Evolutionary conservation across 169 alveolate species (phyloP), one percentile per base, ranked within the genome.

Genomic region (Babesia bovis): DNA sequence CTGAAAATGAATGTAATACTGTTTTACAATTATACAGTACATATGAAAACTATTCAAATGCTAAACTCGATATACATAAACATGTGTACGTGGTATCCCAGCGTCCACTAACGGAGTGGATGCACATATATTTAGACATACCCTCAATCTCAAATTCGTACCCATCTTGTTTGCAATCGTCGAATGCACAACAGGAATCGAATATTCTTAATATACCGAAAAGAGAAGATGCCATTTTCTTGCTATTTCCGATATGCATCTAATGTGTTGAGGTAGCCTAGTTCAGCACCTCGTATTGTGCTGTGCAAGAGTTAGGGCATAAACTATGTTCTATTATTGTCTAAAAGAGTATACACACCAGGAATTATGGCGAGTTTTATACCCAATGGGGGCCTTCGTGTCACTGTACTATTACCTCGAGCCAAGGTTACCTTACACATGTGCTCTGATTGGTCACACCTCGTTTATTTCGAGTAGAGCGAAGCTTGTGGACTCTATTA

Each of bases 111-210:
- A n/a, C n/a, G n/a, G n/a, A n/a, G n/a, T n/a, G n/a, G 45, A 38
- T 13, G 13, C 45, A 38, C 13, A 38, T 7, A 7, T 9, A 38
- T 38, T n/a, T 12, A 41, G 12, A 65, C 72, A 2, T 53, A 78
- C 86, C 86, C 13, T 78, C 86, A 19, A 78, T 19, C 25, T 78
- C 86, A 28, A 52, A 58, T 40, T 67, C 86, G 38, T 47, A 19
- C 21, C 53, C 35, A 36, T 78, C 86, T n/a, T 68, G 86, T 30
- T 56, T 78, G 23, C 66, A 40, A 17, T 36, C 58, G 41, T 60
- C 72, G 41, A 42, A 57, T 15, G 86, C 75, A 40, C 86, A 78
- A 36, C 86, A 78, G 23, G 86, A 78, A 42, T 78, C 63, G 68
- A 78, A 78, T 30, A 78, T 56, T n/a, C 82, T 44, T 40, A 78